Percentiles rank a stretch among this genome's conserved stretches.
Evolutionary conservation across 2,329 filamentous ascomycete species (phyloP).

Genomic region (Nothophoma quercina): DNA sequence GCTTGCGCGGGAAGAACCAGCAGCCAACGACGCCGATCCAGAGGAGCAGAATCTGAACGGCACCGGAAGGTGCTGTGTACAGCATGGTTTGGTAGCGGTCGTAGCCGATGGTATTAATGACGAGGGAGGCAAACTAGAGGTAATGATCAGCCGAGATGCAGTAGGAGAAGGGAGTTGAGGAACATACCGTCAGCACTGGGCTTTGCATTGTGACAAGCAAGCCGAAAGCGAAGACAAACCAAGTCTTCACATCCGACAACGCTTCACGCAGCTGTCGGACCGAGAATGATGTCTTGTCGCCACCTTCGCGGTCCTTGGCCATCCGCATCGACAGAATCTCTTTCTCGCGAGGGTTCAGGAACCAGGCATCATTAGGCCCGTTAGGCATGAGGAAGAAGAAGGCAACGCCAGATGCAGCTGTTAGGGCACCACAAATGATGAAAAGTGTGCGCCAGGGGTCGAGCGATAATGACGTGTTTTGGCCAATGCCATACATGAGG

Average conservation of each 20-base stretch:
- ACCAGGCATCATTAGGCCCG: constrained; percentile 59
- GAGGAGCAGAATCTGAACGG: constrained; percentile 56
- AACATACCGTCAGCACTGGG: constrained; percentile 46
- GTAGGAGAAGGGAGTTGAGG: not conserved
- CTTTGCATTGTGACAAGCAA: constrained; percentile 57
- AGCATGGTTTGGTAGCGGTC: constrained; percentile 56
- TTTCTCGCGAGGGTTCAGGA: constrained; percentile 55
- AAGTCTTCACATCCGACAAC: constrained; percentile 7
- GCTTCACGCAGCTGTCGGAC: constrained; percentile 55
- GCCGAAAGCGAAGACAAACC: constrained; percentile 13
- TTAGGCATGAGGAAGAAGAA: constrained; percentile 60
- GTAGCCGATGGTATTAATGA: constrained; percentile 50
- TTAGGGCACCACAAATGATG: constrained; percentile 60
- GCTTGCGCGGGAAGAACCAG: constrained; percentile 50
- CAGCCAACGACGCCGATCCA: constrained; percentile 56
- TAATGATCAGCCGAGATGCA: not conserved
- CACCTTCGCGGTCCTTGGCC: constrained; percentile 49
- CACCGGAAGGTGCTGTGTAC: constrained; percentile 58
- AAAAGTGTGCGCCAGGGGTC: constrained; percentile 59
- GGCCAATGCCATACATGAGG: constrained; percentile 61
- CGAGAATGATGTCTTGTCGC: constrained; percentile 57
- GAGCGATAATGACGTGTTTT: constrained; percentile 47
- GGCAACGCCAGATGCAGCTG: constrained; percentile 51
- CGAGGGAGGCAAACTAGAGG: constrained; percentile 56
- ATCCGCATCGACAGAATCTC: constrained; percentile 51